Conservation (phyloP, 2,329 filamentous ascomycete species). For the Mycogone perniciosa region DNA sequence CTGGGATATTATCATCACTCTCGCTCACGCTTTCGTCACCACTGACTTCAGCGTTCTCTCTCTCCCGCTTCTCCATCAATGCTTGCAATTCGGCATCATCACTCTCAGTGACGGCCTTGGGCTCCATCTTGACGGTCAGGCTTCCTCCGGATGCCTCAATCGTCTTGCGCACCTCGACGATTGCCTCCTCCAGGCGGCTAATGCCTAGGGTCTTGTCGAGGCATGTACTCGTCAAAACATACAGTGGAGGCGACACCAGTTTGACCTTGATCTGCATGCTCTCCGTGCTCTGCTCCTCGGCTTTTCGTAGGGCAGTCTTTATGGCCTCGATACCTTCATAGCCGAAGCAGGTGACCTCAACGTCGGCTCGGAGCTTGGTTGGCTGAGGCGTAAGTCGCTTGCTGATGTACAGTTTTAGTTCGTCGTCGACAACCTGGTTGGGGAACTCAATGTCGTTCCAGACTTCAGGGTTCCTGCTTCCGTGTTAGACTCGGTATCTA, state of each 20-base stretch:
- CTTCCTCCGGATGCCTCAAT: conserved; percentile 74
- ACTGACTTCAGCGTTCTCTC: conserved; percentile 95
- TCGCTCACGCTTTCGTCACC: conserved; percentile 95
- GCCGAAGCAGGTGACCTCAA: conserved; percentile 90
- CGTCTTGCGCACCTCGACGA: conserved; percentile 74
- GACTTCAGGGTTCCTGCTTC: conserved; percentile 77
- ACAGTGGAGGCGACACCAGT: conserved; percentile 94
- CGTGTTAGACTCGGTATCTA: conserved; percentile 12
- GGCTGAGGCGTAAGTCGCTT: conserved; percentile 96
- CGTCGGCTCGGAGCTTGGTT: conserved; percentile 97
- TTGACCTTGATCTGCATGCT: conserved; percentile 97
- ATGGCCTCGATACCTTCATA: conserved; percentile 99
- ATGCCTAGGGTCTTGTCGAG: conserved; percentile 89
- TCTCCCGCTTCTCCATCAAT: conserved; percentile 97
- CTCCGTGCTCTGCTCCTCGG: conserved; percentile 85
- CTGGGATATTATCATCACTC: conserved; percentile 72
- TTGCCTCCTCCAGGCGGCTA: conserved; percentile 76
- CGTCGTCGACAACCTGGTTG: conserved; percentile 75
- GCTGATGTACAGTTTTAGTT: conserved; percentile 90
- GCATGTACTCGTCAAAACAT: conserved; percentile 92
- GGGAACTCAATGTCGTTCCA: conserved; percentile 93
- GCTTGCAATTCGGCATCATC: conserved; percentile 96
- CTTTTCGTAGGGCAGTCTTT: conserved; percentile 84
- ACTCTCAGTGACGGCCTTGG: conserved; percentile 97
- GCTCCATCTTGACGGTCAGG: conserved; percentile 93